Conservation (phyloP, 129 eudicot genomes). For the Chrysanthemum seticuspe region DNA sequence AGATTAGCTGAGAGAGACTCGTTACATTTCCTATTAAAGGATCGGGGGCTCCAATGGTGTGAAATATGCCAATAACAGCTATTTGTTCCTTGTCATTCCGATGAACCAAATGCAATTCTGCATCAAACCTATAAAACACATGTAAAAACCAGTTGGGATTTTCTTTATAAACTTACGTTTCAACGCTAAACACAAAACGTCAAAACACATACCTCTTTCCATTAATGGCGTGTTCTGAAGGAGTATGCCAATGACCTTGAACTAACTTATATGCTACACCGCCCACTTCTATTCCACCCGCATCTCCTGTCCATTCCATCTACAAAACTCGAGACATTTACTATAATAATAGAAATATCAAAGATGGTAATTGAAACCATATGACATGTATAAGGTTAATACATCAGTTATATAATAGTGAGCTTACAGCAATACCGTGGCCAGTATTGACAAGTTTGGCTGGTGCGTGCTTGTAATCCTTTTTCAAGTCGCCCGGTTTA, state of each 20-base stretch:
- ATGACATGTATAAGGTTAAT: no score
- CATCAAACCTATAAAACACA: no score
- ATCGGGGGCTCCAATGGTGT: no score
- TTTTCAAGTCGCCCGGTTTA: slow-evolving; percentile 24
- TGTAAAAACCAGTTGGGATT: no score
- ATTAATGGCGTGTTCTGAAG: slow-evolving; percentile 59
- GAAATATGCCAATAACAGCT: no score
- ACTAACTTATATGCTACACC: slow-evolving; percentile 35
- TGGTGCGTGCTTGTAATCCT: slow-evolving; percentile 41
- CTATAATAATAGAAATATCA: background rate
- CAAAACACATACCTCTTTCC: slow-evolving; percentile 38
- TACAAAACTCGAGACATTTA: background rate
- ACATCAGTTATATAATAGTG: no score
- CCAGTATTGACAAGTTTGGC: slow-evolving; percentile 36
- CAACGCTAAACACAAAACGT: background rate
- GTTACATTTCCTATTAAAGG: no score
- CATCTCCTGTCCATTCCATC: slow-evolving; percentile 60
- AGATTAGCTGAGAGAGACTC: no score
- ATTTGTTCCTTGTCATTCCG: no score
- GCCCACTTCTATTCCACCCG: slow-evolving; percentile 45
- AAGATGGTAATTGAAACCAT: background rate
- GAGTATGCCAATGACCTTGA: slow-evolving; percentile 79
- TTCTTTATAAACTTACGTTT: no score
- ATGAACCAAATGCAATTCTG: no score
- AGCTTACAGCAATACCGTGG: slow-evolving; percentile 37